A percentile compares a stretch with the other conserved stretches of the same genome.
Evolutionary conservation across 2,329 filamentous ascomycete genomes (phyloP).

Genomic region (Alternaria brassicicola): DNA sequence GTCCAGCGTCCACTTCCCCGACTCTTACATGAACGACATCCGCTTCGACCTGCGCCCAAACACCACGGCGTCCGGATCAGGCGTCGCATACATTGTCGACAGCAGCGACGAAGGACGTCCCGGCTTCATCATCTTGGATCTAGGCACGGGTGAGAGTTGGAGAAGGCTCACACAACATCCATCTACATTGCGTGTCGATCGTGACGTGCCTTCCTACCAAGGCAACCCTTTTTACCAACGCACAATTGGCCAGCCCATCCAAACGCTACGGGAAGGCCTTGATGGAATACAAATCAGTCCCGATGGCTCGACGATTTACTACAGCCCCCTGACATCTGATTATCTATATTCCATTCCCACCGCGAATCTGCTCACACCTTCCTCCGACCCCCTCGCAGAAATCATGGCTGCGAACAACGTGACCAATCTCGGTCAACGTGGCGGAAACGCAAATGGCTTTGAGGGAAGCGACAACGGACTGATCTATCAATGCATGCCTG

Average conservation of each 20-base stretch:
- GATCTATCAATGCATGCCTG: conserved; percentile 57
- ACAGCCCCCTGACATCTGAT: conserved; percentile 50
- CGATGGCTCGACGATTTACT: conserved; percentile 56
- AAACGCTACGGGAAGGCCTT: conserved; percentile 52
- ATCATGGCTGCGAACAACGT: conserved; percentile 55
- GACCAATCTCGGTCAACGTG: conserved; percentile 53
- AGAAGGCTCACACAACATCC: conserved; percentile 52
- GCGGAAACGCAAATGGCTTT: conserved; percentile 58
- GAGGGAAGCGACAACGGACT: conserved; percentile 58
- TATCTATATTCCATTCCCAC: conserved; percentile 56
- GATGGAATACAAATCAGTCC: conserved; percentile 58
- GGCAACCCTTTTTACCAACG: conserved; percentile 53
- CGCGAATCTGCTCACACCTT: conserved; percentile 47
- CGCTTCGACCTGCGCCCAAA: conserved; percentile 56
- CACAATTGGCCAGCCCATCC: conserved; percentile 39
- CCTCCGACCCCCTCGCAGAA: conserved; percentile 52
- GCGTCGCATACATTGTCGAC: conserved; percentile 60
- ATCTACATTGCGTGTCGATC: conserved; percentile 46
- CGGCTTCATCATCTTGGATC: conserved; percentile 58
- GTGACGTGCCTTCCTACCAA: conserved; percentile 55
- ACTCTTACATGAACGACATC: conserved; percentile 60
- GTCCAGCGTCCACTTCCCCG: conserved; percentile 51
- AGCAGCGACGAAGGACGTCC: conserved; percentile 54
- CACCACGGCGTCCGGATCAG: conserved; percentile 50
- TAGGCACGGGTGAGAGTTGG: conserved; percentile 57